Evolutionary conservation across 495 filamentous ascomycete species (phyloP), one percentile per base, ranked within the genome.

Genomic region (Podospora fimiseda): DNA sequence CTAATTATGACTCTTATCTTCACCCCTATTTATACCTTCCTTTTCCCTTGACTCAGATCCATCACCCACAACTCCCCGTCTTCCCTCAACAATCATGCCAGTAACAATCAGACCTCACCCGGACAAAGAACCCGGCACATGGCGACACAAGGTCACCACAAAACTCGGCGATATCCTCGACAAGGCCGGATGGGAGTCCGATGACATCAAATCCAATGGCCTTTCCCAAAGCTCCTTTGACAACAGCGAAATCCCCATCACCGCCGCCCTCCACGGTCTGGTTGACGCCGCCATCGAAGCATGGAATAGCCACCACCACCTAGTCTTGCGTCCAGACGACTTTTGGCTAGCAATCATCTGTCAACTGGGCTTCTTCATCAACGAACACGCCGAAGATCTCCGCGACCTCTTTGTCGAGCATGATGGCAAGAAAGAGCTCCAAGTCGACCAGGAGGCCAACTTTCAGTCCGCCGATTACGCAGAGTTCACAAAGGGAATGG

Each of bases 311-410:
- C 76, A 84, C 52, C 73, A 76, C 44, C 67, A 77, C 46, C 69
- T 83, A 2, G 62, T 64, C 3, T 61, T 84, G 46, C 73, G 81
- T 15, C 80, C 79, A 9, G 80, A 84, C 42, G 80, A 84, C 57
- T 65, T 84, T 24, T 84, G 81, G 80, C 68, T 82, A 36, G 65
- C 74, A 42, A 79, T 83, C 53, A 58, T 82, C 4, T 65, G 69
- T 4, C 79, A 83, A 58, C 62, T 84, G n/a, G 74, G 64, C 54
- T 62, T 75, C 52, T 81, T 73, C 63, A 63, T 81, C 52, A 74
- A 76, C 49, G 67, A 56, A 1, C 60, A 80, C 54, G 62, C 74
- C 4, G 76, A 79, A 48, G 67, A 71, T 22, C 60, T 80, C 18
- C 67, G 76, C 4, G 44, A 56, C 3, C 21, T 60, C 8, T 80